Percentiles rank a stretch among this genome's conserved stretches.
phyloP scores from a whole-genome alignment of 2,329 filamentous ascomycete species.

The Rhytidhysteron rufulum region DNA sequence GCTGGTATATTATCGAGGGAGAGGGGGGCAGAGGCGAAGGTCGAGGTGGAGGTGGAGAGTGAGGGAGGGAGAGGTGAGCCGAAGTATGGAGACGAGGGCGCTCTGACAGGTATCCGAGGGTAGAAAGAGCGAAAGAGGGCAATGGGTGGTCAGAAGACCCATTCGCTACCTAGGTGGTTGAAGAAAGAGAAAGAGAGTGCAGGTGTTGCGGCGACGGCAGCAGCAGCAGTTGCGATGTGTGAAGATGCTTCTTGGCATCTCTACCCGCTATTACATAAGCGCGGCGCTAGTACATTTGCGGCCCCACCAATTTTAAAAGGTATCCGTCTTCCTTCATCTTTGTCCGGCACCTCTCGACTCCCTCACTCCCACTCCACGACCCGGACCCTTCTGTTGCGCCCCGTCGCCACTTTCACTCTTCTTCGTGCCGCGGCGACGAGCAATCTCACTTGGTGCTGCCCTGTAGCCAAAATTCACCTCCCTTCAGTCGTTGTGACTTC shows the following conservation, averaged over 20 bases:
- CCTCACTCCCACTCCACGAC: neutral
- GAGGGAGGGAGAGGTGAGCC: neutral
- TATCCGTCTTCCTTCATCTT: neutral
- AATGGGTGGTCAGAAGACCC: too few relatives aligned
- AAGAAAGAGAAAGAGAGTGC: neutral
- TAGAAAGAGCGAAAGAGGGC: too few relatives aligned
- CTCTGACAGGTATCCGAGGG: too few relatives aligned
- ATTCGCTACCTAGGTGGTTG: too few relatives aligned
- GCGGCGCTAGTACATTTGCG: neutral
- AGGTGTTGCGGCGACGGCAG: neutral
- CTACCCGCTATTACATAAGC: neutral
- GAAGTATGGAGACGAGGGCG: too few relatives aligned
- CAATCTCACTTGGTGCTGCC: neutral
- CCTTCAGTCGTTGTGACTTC: neutral
- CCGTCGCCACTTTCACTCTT: neutral
- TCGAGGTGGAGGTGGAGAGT: neutral
- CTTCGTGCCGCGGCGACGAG: neutral
- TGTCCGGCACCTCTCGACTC: neutral
- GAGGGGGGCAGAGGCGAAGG: neutral
- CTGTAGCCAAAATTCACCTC: neutral
- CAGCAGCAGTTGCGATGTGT: slow-evolving; percentile 1
- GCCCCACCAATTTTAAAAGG: neutral
- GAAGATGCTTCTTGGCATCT: slow-evolving; percentile 1
- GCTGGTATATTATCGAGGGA: neutral
- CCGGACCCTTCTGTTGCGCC: neutral